Evolutionary conservation across 495 filamentous ascomycete species (phyloP).

Genomic region (Podospora bellae-mahoneyi): DNA sequence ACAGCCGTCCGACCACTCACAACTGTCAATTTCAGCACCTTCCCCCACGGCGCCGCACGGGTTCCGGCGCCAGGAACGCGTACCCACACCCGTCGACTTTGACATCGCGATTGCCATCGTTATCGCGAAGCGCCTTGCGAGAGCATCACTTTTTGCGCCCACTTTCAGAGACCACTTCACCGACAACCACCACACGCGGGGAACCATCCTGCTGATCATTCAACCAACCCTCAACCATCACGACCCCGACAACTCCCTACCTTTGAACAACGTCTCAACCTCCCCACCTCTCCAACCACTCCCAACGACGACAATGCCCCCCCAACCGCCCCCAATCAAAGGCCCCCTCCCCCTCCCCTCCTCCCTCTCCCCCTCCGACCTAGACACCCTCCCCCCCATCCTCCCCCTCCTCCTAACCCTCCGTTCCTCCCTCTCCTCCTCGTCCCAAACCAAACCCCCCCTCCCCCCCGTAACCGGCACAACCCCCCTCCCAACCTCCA

Average conservation of each 20-base stretch:
- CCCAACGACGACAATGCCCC: not conserved
- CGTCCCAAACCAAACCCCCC: constrained; percentile 21
- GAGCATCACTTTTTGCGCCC: not conserved
- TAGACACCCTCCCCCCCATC: constrained; percentile 85
- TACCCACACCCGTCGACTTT: not conserved
- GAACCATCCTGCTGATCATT: too few species aligned
- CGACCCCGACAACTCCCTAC: not conserved
- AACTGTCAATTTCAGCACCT: not conserved
- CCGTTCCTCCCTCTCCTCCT: constrained; percentile 40
- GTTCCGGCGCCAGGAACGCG: not conserved
- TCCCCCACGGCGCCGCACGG: constrained; percentile 3
- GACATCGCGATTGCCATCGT: not conserved
- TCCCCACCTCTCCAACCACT: too few species aligned
- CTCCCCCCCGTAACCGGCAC: constrained; percentile 34
- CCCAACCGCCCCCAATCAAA: constrained; percentile 19
- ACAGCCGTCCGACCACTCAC: constrained; percentile 12
- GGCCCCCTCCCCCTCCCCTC: constrained; percentile 40
- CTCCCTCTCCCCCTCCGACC: constrained; percentile 57
- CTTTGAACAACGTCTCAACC: too few species aligned
- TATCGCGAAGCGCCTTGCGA: not conserved
- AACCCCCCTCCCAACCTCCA: constrained; percentile 30
- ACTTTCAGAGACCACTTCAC: not conserved
- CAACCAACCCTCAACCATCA: not conserved
- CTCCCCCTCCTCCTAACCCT: constrained; percentile 73
- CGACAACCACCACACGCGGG: not conserved